Evolutionary conservation across 768 basidiomycete genomes (phyloP).

Genomic region (Leccinum subgranulosum): DNA sequence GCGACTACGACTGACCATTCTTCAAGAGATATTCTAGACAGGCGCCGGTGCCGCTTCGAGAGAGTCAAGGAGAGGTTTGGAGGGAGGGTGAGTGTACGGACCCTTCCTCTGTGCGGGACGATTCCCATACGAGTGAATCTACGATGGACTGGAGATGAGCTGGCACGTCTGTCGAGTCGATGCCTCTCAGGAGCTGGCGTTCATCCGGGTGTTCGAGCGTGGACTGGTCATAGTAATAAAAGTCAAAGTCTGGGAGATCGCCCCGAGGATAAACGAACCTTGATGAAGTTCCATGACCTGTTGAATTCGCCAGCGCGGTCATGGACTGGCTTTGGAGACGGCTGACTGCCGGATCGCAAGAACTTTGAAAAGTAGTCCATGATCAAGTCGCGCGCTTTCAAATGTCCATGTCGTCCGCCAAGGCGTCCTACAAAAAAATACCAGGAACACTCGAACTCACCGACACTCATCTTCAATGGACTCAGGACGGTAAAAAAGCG

Average conservation of each 20-base stretch:
- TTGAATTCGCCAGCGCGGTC: conserved; percentile 76
- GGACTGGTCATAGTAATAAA: conserved; percentile 45
- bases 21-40: conserved; percentile 91
- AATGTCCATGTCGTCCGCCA: conserved; percentile 8
- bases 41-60: conserved; percentile 71
- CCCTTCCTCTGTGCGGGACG: conserved; percentile 83
- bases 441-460: conserved; percentile 74
- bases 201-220: conserved; percentile 89
- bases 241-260: neutral
- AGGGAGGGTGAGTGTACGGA: conserved; percentile 39
- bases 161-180: conserved; percentile 79
- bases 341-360: conserved; percentile 43
- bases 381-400: conserved; percentile 7
- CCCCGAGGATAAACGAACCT: conserved; percentile 41
- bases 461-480: conserved; percentile 73
- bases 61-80: conserved; percentile 9
- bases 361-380: conserved; percentile 92
- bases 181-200: conserved; percentile 79
- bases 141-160: conserved; percentile 74
- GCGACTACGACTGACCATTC: conserved; percentile 52
- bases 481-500: conserved; percentile 63
- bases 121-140: conserved; percentile 83
- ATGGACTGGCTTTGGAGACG: conserved; percentile 45
- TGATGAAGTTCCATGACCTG: conserved; percentile 70
- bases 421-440: conserved; percentile 57